Percentiles rank a stretch among this genome's conserved stretches.
These are phyloP conservation scores for Fraxinus sp. DNA, from an alignment of 305 asterid species.

Conservation along the genomic window DNA sequence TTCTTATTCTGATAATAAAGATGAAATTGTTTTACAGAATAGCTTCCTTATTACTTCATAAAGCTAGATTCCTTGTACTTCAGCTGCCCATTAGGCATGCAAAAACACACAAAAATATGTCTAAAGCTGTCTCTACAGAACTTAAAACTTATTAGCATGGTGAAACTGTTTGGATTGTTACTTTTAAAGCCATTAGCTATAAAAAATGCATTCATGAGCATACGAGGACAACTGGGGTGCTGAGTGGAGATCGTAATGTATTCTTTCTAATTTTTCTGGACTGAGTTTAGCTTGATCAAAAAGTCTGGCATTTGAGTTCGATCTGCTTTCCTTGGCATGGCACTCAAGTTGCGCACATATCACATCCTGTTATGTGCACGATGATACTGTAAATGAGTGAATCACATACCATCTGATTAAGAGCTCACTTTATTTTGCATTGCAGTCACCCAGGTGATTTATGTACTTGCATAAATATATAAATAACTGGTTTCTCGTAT, in stretches of 20 bases:
- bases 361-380: not conserved
- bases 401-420: not conserved
- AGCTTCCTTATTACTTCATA: not conserved
- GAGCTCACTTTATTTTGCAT: not conserved
- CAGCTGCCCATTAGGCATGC: not conserved
- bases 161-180: not conserved
- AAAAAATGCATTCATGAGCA: not conserved
- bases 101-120: not conserved
- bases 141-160: not conserved
- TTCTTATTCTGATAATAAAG: not conserved
- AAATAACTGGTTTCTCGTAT: slow-evolving; percentile 14
- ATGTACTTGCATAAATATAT: not conserved
- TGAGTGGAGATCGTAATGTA: not conserved
- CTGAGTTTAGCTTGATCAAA: not conserved
- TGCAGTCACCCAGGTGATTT: not conserved
- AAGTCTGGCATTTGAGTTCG: not conserved
- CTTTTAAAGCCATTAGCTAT: not conserved
- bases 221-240: not conserved
- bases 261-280: not conserved
- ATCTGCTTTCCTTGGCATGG: not conserved
- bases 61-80: not conserved
- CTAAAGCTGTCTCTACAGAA: not conserved
- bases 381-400: not conserved
- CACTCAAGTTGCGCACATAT: not conserved
- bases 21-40: not conserved